A percentile compares a stretch with the other conserved stretches of the same genome.
phyloP scores from a whole-genome alignment of 2,329 filamentous ascomycete species.

The Venturia nashicola region DNA sequence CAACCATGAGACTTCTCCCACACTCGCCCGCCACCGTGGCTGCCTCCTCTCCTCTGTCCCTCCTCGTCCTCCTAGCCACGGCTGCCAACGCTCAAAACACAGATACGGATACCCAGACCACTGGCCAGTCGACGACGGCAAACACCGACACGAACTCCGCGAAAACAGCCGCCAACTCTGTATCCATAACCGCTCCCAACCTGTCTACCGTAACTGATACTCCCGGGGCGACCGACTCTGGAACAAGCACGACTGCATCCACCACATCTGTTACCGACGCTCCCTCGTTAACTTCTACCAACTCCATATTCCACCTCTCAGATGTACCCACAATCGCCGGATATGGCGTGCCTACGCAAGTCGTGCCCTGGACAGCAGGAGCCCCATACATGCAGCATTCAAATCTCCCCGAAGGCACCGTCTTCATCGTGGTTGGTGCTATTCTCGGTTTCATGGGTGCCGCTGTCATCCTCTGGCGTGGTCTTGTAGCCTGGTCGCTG shows the following conservation, averaged over 20 bases:
- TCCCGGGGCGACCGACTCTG: neutral
- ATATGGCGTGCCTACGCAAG: slow-evolving; percentile 51
- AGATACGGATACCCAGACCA: neutral
- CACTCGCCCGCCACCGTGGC: neutral
- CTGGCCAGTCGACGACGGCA: neutral
- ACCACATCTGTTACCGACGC: slow-evolving; percentile 4
- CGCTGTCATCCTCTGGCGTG: slow-evolving; percentile 78
- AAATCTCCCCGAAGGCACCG: slow-evolving; percentile 74
- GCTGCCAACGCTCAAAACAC: slow-evolving; percentile 12
- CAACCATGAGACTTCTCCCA: slow-evolving; percentile 7
- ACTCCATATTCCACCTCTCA: slow-evolving; percentile 20
- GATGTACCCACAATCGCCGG: slow-evolving; percentile 44
- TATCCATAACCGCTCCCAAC: slow-evolving; percentile 14
- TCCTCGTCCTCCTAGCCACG: slow-evolving; percentile 21
- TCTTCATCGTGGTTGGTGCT: slow-evolving; percentile 90
- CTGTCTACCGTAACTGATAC: slow-evolving; percentile 15
- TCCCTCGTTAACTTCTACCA: slow-evolving; percentile 12
- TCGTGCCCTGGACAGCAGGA: slow-evolving; percentile 68
- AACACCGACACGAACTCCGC: neutral
- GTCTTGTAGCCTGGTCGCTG: slow-evolving; percentile 76
- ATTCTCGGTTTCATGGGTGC: slow-evolving; percentile 73
- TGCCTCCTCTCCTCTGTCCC: slow-evolving; percentile 10
- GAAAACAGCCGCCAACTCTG: slow-evolving; percentile 1
- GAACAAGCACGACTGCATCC: neutral
- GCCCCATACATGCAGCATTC: slow-evolving; percentile 91